Conservation (phyloP, 257 asterid genomes). For the Solanum chiquidenum region DNA sequence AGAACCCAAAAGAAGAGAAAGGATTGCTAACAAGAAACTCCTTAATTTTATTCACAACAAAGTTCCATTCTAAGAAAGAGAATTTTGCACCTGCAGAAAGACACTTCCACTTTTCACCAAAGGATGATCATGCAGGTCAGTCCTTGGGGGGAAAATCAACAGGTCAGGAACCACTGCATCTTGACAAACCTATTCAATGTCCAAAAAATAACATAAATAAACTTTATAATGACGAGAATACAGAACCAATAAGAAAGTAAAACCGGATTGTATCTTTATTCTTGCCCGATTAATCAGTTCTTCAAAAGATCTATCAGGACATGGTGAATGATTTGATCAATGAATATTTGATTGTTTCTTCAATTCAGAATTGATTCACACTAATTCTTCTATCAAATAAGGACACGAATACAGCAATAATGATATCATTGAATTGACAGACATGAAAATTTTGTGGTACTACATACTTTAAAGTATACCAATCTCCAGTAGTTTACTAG, state of each 20-base stretch:
- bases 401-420: neutral
- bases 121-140: slow-evolving; percentile 86
- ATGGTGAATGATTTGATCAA: neutral
- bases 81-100: slow-evolving; percentile 61
- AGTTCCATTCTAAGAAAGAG: neutral
- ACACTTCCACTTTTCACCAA: slow-evolving; percentile 58
- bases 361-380: neutral
- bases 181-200: slow-evolving; percentile 40
- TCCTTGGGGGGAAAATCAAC: slow-evolving; percentile 71
- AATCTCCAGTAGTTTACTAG: neutral
- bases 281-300: neutral
- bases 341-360: neutral
- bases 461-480: neutral
- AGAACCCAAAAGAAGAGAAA: neutral
- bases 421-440: neutral
- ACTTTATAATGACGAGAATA: neutral
- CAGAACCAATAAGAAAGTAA: neutral
- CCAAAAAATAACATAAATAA: neutral
- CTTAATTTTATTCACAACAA: neutral
- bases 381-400: neutral
- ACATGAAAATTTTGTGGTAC: neutral
- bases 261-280: neutral
- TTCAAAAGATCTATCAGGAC: neutral
- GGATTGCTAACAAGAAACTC: neutral
- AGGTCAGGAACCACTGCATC: slow-evolving; percentile 76